These are phyloP conservation scores for Pseudocercospora ulei DNA, from an alignment of 2,329 filamentous ascomycete species.

Conservation along the genomic window DNA sequence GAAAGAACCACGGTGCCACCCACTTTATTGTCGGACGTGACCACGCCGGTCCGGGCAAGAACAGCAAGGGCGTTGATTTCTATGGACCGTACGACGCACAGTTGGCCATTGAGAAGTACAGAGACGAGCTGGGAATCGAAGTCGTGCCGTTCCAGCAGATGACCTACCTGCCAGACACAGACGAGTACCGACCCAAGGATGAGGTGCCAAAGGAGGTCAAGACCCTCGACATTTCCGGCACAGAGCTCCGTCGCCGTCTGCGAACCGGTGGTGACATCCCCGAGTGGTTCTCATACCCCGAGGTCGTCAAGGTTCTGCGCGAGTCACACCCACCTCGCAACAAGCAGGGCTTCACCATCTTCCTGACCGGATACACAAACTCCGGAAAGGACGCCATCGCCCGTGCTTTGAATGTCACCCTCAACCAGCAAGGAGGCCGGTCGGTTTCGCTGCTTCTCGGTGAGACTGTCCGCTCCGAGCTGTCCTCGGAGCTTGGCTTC, in stretches of 20 bases:
- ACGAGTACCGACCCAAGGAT: conserved; percentile 92
- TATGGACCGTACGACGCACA: conserved; percentile 98
- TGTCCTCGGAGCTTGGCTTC: conserved; percentile 93
- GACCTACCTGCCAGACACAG: conserved; percentile 93
- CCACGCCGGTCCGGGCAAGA: conserved; percentile 95
- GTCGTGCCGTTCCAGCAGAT: conserved; percentile 99
- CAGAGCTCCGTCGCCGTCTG: conserved; percentile 82
- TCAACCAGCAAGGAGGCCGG: conserved; percentile 95
- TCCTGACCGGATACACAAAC: conserved; percentile 95
- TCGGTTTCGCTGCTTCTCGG: conserved; percentile 89
- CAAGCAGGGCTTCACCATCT: conserved; percentile 93
- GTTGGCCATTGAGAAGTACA: conserved; percentile 91
- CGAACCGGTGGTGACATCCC: conserved; percentile 89
- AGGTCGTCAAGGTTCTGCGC: conserved; percentile 90
- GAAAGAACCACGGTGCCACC: conserved; percentile 97
- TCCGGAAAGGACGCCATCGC: conserved; percentile 94
- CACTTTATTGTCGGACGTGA: conserved; percentile 99
- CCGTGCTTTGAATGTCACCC: conserved; percentile 86
- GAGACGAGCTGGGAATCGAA: conserved; percentile 91
- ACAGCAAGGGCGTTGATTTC: conserved; percentile 92
- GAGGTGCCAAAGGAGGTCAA: conserved; percentile 73
- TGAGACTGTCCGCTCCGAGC: conserved; percentile 86
- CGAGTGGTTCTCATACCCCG: conserved; percentile 99
- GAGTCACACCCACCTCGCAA: conserved; percentile 89
- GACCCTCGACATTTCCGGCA: conserved; percentile 53